These are phyloP conservation scores for Talaromyces piceae DNA, from an alignment of 2,329 filamentous ascomycete species.

Conservation along the genomic window DNA sequence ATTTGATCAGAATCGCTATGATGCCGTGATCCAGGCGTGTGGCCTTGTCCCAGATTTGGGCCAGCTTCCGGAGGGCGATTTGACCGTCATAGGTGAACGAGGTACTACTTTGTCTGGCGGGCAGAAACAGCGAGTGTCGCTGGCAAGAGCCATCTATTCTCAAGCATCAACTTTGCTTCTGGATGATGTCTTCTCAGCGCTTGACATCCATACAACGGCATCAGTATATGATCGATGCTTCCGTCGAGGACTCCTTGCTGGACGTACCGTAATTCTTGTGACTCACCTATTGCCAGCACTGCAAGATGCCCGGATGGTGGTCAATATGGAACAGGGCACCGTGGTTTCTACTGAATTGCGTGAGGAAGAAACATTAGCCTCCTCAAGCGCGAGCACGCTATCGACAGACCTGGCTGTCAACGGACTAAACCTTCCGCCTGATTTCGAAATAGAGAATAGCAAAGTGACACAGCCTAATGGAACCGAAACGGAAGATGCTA, in stretches of 20 bases:
- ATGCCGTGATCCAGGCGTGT: slow-evolving; percentile 54
- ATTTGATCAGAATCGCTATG: slow-evolving; percentile 51
- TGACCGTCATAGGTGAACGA: slow-evolving; percentile 62
- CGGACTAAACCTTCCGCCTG: background rate
- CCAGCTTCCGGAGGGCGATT: slow-evolving; percentile 51
- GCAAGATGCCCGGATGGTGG: slow-evolving; percentile 17
- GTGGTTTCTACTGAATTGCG: slow-evolving; percentile 13
- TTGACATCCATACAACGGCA: slow-evolving; percentile 63
- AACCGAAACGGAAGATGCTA: background rate
- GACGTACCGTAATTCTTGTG: slow-evolving; percentile 50
- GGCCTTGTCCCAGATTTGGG: slow-evolving; percentile 51
- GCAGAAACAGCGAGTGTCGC: slow-evolving; percentile 71
- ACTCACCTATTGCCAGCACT: slow-evolving; percentile 37
- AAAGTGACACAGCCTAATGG: background rate
- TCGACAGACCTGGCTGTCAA: slow-evolving; percentile 1
- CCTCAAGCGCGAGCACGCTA: slow-evolving; percentile 4
- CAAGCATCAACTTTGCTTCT: slow-evolving; percentile 74
- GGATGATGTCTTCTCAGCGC: slow-evolving; percentile 78
- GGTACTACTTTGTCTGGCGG: slow-evolving; percentile 72
- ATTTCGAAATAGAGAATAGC: background rate
- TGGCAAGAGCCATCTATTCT: slow-evolving; percentile 70
- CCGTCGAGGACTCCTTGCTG: slow-evolving; percentile 47
- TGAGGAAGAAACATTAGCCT: slow-evolving; percentile 2
- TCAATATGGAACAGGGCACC: slow-evolving; percentile 16
- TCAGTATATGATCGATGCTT: slow-evolving; percentile 53